phyloP scores from a whole-genome alignment of 1,284 basidiomycete species.

The Athelia sp. region DNA sequence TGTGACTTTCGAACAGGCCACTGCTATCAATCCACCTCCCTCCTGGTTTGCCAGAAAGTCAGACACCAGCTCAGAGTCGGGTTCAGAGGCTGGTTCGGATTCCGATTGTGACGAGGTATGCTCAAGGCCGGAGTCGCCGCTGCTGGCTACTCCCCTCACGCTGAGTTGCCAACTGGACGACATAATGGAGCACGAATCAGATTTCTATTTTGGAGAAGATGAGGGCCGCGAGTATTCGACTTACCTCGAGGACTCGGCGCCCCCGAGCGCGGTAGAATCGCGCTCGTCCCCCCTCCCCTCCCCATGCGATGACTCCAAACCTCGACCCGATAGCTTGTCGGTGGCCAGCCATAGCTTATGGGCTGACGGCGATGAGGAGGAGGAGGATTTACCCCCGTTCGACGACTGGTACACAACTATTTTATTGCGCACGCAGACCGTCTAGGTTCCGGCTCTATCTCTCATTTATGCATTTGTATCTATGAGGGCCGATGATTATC shows the following conservation, averaged over 20 bases:
- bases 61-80: background rate
- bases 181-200: background rate
- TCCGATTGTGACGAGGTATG: too few relatives aligned
- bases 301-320: constrained; percentile 10
- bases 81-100: background rate
- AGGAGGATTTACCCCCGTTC: constrained; percentile 33
- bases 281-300: constrained; percentile 2
- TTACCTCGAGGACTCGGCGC: background rate
- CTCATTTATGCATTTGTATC: too few relatives aligned
- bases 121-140: constrained; percentile 3
- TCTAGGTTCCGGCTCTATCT: background rate
- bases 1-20: constrained; percentile 7
- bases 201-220: background rate
- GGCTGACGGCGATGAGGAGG: constrained; percentile 23
- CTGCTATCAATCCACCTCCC: background rate
- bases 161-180: background rate
- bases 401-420: constrained; percentile 34
- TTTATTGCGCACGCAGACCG: constrained; percentile 12
- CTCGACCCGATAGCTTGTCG: background rate
- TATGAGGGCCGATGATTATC: background rate
- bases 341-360: constrained; percentile 1
- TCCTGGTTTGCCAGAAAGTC: background rate
- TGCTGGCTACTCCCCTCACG: background rate
- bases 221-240: background rate
- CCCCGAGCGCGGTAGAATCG: background rate